These are phyloP conservation scores for Filosporella fistucella DNA, from an alignment of 495 filamentous ascomycete species.

Conservation along the genomic window DNA sequence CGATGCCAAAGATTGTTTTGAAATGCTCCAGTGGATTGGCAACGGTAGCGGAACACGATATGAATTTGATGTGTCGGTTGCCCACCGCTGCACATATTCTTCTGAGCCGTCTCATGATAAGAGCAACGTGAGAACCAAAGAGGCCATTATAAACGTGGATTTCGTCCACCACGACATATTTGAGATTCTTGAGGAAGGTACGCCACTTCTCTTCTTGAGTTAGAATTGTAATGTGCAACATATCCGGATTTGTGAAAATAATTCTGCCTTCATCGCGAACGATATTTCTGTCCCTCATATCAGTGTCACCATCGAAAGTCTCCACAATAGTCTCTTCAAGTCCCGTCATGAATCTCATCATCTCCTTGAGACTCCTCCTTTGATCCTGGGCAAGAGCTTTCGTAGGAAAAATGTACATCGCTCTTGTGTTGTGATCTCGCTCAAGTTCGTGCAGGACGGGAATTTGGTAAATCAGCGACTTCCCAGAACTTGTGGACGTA, in stretches of 20 bases:
- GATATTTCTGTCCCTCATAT: conserved; percentile 67
- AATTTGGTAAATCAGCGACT: conserved; percentile 94
- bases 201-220: conserved; percentile 91
- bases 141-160: conserved; percentile 95
- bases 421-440: conserved; percentile 66
- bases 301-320: conserved; percentile 94
- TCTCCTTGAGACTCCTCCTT: conserved; percentile 77
- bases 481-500: conserved; percentile 94
- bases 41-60: conserved; percentile 96
- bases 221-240: conserved; percentile 93
- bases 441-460: conserved; percentile 89
- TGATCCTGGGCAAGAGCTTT: conserved; percentile 98
- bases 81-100: conserved; percentile 89
- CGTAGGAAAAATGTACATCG: conserved; percentile 98
- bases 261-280: conserved; percentile 88
- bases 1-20: conserved; percentile 85
- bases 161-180: conserved; percentile 77
- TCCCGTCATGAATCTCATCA: conserved; percentile 73
- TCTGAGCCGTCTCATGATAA: conserved; percentile 88
- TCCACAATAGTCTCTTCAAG: conserved; percentile 77
- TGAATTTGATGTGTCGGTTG: conserved; percentile 84
- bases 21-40: conserved; percentile 93
- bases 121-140: conserved; percentile 89
- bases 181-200: conserved; percentile 80
- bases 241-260: conserved; percentile 98